Base-by-base conservation (phyloP, 2,329 filamentous ascomycete species). In the Rhinocladiella similis region DNA sequence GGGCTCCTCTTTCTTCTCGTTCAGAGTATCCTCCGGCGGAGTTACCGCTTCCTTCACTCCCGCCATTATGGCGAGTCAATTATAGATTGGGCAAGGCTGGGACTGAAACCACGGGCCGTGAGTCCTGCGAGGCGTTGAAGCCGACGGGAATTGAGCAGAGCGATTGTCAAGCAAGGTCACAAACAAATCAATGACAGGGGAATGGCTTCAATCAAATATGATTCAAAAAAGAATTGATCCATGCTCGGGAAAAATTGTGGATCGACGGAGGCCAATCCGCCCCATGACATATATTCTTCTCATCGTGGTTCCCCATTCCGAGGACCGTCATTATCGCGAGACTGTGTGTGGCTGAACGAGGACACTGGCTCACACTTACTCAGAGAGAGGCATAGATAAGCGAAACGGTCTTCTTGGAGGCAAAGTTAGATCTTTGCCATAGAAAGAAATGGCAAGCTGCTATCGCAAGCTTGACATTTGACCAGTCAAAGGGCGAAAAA, bases 1-100 rank as follows among this genome's bases (percentile, higher is more conserved):
- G 13, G 45, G 43, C 19, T 54, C 29, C 29, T 57, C 52, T 50
- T 60, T 55, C 46, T 61, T 54, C 27, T 19, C 25, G 20, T 20
- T 4, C 12, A 22, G 19, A 16, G 2, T 25, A n/a, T 4, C 7
- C 1, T 38, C 22, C 16, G 16, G 35, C 14, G 38, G 47, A 20
- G 47, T 16, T 22, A 18, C 12, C n/a, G 20, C 13, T 2, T 16
- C 38, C 3, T 35, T 14, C 10, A 20, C 18, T 10, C 36, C 35
- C 1, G 47, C 22, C 47, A 50, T 50, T 16, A 19, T 50, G 18
- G 36, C 6, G 19, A 41, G 6, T 16, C 14, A 19, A 19, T 16
- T 16, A 14, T 13, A 38, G 10, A 5, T 14, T 5, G 35, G 13
- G n/a, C 35, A 16, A 38, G 35, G 35, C 35, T 38, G 5, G 12